Evolutionary conservation across 768 basidiomycete genomes (phyloP).

Genomic region (Hemileccinum impolitum): DNA sequence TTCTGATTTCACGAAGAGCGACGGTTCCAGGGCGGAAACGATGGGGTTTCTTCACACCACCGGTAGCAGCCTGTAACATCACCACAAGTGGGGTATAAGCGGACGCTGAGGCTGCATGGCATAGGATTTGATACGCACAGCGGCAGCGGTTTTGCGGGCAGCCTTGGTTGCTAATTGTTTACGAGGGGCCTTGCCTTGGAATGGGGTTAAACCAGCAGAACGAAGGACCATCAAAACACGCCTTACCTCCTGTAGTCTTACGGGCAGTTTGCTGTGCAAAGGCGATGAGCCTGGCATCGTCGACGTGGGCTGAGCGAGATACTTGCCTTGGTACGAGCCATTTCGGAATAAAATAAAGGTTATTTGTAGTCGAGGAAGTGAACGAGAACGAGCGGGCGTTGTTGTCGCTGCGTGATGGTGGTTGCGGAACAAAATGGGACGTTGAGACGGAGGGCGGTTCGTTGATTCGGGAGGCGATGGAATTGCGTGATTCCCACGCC

Average conservation of each 20-base stretch:
- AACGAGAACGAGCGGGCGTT: constrained; percentile 1
- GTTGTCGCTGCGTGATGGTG: constrained; percentile 25
- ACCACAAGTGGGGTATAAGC: constrained; percentile 12
- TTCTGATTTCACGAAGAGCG: constrained; percentile 97
- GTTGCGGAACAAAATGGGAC: constrained; percentile 23
- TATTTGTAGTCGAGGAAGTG: constrained; percentile 5
- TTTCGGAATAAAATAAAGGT: constrained; percentile 28
- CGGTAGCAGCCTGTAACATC: constrained; percentile 63
- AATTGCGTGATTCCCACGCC: constrained; percentile 29
- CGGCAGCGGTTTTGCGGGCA: constrained; percentile 79
- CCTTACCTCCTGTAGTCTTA: constrained; percentile 95
- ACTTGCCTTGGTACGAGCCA: constrained; percentile 87
- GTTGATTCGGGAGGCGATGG: constrained; percentile 24
- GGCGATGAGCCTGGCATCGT: constrained; percentile 3
- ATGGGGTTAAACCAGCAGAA: constrained; percentile 22
- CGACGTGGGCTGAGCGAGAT: background rate
- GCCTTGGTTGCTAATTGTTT: constrained; percentile 97
- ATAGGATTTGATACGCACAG: constrained; percentile 43
- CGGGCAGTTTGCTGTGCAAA: constrained; percentile 87
- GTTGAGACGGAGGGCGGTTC: constrained; percentile 13
- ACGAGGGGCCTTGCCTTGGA: constrained; percentile 80
- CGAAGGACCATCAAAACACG: constrained; percentile 12
- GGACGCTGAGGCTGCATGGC: background rate
- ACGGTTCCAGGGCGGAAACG: constrained; percentile 97
- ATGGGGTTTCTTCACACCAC: constrained; percentile 99